Evolutionary conservation across 108 stramenopile genomes (phyloP).

Genomic region (Cylindrotheca closterium): DNA sequence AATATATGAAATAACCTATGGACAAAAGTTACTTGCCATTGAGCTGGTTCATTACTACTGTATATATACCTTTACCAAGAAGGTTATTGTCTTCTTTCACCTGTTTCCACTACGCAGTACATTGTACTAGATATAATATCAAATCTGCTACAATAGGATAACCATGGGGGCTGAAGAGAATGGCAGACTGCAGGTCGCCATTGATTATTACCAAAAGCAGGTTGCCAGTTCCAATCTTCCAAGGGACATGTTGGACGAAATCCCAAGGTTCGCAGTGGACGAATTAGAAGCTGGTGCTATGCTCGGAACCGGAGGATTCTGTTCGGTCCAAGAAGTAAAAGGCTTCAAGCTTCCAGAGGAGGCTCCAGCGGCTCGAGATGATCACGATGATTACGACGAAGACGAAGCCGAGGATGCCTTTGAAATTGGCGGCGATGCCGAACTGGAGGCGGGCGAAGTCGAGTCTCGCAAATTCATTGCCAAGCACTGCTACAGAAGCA

Average conservation of each 20-base stretch:
- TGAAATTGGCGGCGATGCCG: neutral
- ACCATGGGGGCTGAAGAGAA: neutral
- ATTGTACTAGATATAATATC: no score
- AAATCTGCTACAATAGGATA: neutral
- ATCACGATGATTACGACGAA: neutral
- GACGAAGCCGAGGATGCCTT: neutral
- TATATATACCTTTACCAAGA: no score
- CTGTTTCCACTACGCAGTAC: no score
- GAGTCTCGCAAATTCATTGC: conserved; percentile 20
- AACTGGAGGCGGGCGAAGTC: conserved; percentile 1
- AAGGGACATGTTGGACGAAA: conserved; percentile 1
- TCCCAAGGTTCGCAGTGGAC: conserved; percentile 12
- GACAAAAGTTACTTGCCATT: no score
- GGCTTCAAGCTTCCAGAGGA: neutral
- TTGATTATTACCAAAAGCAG: neutral
- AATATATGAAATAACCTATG: no score
- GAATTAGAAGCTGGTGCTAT: conserved; percentile 7
- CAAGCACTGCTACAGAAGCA: conserved; percentile 8
- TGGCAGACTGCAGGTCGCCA: neutral
- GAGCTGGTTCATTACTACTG: no score
- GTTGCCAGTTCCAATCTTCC: neutral
- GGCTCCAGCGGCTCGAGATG: neutral
- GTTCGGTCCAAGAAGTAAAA: conserved; percentile 14
- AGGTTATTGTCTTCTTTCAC: no score
- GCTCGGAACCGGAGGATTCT: conserved; percentile 22